Percentiles rank a stretch among this genome's conserved stretches.
phyloP scores from a whole-genome alignment of 352 stramenopile species.

The Pythium rishiriense region DNA sequence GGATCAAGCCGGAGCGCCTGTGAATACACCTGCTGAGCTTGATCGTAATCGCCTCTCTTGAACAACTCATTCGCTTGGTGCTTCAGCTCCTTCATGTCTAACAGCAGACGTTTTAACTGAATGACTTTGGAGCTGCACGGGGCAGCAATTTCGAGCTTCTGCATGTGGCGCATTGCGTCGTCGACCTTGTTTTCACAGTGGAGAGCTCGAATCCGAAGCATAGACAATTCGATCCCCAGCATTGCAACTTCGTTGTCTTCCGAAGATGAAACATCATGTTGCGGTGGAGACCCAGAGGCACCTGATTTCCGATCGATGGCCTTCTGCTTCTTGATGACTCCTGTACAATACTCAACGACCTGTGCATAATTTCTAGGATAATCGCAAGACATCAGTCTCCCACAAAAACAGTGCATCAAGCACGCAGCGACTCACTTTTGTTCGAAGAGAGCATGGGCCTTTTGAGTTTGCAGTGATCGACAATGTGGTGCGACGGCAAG shows the following conservation, averaged over 20 bases:
- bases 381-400: background rate
- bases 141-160: slow-evolving; percentile 57
- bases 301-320: slow-evolving; percentile 20
- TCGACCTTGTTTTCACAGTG: slow-evolving; percentile 76
- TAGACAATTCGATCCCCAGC: slow-evolving; percentile 63
- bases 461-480: slow-evolving; percentile 62
- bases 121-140: slow-evolving; percentile 76
- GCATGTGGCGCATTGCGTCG: slow-evolving; percentile 52
- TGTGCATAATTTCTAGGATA: slow-evolving; percentile 48
- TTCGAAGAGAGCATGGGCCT: slow-evolving; percentile 57
- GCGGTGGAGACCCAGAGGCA: background rate
- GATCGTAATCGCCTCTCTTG: slow-evolving; percentile 51
- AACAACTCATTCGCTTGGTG: slow-evolving; percentile 70
- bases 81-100: slow-evolving; percentile 71
- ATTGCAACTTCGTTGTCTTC: slow-evolving; percentile 43
- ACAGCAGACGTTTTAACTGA: slow-evolving; percentile 61
- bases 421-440: slow-evolving; percentile 51
- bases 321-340: slow-evolving; percentile 57
- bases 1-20: slow-evolving; percentile 66
- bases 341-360: slow-evolving; percentile 50
- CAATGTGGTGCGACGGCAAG: slow-evolving; percentile 51
- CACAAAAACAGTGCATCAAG: background rate
- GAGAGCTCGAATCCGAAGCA: slow-evolving; percentile 40
- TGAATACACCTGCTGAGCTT: slow-evolving; percentile 59
- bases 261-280: slow-evolving; percentile 9